Conservation (phyloP, 2,329 filamentous ascomycete species). For the Fusarium secorum region DNA sequence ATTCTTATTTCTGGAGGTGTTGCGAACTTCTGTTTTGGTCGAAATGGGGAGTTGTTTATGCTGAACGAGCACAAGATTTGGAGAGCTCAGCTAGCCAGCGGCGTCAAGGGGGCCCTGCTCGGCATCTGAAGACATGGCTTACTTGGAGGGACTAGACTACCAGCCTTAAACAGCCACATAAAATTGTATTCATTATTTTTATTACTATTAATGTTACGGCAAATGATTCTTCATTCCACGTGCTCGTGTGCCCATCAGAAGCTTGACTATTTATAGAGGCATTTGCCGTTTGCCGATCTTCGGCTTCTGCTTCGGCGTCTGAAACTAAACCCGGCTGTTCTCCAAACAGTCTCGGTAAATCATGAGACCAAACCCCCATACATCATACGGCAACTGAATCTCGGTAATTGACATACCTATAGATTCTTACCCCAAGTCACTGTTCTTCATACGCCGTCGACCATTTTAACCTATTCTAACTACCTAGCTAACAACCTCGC, state of each 20-base stretch:
- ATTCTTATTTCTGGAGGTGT: constrained; percentile 53
- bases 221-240: neutral
- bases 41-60: constrained; percentile 53
- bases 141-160: neutral
- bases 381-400: neutral
- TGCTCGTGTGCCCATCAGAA: neutral
- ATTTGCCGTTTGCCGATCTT: neutral
- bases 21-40: constrained; percentile 59
- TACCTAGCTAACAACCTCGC: neutral
- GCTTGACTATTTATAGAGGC: neutral
- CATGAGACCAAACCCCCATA: neutral
- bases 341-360: neutral
- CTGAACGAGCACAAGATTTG: constrained; percentile 57
- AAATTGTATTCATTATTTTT: neutral
- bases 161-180: neutral
- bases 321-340: neutral
- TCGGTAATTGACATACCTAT: neutral
- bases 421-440: neutral
- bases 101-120: constrained; percentile 35
- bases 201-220: neutral
- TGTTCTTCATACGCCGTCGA: neutral
- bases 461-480: neutral
- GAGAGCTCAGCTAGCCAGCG: constrained; percentile 40
- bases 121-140: neutral
- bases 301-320: neutral